Evolutionary conservation across 192 early-diverging fungal species (phyloP), one percentile per base, ranked within the genome.

Genomic region (Obelidium mucronatum): DNA sequence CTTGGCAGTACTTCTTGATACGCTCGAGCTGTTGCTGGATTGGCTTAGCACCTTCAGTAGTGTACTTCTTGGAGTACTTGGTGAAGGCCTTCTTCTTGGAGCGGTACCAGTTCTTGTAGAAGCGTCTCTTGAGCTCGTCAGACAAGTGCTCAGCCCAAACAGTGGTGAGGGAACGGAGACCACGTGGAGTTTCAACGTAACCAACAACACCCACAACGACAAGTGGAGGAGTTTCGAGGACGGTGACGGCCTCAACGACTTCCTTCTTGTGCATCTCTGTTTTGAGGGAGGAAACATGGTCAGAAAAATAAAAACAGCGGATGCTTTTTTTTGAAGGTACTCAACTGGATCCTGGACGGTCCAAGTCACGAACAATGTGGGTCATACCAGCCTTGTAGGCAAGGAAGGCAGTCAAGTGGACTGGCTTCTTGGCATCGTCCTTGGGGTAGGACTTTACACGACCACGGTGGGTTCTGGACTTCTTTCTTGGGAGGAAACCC

Each of bases 41-140:
- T 79, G 94, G 91, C 80, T 86, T 86, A 81, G 86, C 92, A 75
- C 91, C 93, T 33, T 94, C 90, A 2, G 55, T 51, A 63, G 95
- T 86, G 89, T 97, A 94, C 90, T 98, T 98, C 90, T 94, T 91
- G 81, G 95, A 92, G 89, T 98, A 98, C 90, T 97, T 97, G 90
- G 97, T 99, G 92, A 96, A 99, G 39, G 97, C 98, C 94, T 99
- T 99, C 89, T 97, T 97, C 94, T 99, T 99, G 82, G 96, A 96
- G 83, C 93, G 91, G 93, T 99, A 99, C 95, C 96, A 99, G 94
- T 97, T 99, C 93, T 98, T 96, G 95, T 99, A 99, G 94, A 99
- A 98, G 85, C 98, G 93, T 82, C 98, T 95, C 90, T 93, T 96
- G 70, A 98, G 84, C 84, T 98, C 98, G 77, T 99, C 97, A 70